Percentiles rank a stretch among this genome's conserved stretches.
Evolutionary conservation across 441 rosid species (phyloP).

Genomic region (Raphanus hybrid): DNA sequence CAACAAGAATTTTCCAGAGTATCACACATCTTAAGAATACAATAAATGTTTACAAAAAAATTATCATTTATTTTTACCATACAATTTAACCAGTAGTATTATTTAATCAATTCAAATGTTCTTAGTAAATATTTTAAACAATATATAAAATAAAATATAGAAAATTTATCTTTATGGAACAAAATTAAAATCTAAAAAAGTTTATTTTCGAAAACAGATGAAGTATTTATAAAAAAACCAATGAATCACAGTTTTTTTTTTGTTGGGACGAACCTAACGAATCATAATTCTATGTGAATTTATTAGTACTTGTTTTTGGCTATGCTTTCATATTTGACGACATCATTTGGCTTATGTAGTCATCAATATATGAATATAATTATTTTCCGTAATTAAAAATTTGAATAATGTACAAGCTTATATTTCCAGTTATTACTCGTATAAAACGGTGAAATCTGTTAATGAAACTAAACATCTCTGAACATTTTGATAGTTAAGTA

Average conservation of each 20-base stretch:
- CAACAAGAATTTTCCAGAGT: too few relatives aligned
- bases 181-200: too few relatives aligned
- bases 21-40: too few relatives aligned
- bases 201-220: too few relatives aligned
- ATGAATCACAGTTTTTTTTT: neutral
- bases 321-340: slow-evolving; percentile 23
- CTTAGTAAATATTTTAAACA: too few relatives aligned
- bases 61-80: too few relatives aligned
- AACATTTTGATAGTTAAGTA: slow-evolving; percentile 16
- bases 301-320: neutral
- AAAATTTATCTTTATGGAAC: too few relatives aligned
- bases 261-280: neutral
- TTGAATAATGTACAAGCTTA: neutral
- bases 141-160: too few relatives aligned
- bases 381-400: neutral
- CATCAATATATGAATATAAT: neutral
- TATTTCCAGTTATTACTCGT: neutral
- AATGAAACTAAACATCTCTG: neutral
- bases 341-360: slow-evolving; percentile 1
- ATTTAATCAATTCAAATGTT: too few relatives aligned
- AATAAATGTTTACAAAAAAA: too few relatives aligned
- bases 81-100: too few relatives aligned
- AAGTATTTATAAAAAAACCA: neutral
- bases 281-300: neutral
- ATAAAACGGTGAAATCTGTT: neutral